Evolutionary conservation across 768 basidiomycete species (phyloP).

Genomic region (Termitomyces sp.): DNA sequence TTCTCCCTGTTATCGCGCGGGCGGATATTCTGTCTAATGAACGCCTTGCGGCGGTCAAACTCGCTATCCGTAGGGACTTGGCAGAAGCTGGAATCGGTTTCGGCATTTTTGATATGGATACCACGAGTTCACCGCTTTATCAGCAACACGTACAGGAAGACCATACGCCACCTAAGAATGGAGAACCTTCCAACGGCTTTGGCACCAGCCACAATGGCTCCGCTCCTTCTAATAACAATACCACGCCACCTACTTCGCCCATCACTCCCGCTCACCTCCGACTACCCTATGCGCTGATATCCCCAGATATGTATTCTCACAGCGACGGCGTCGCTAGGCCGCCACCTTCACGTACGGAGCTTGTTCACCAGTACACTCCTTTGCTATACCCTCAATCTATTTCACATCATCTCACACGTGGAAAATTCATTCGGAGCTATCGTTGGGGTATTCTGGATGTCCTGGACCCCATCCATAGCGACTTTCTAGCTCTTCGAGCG

Average conservation of each 20-base stretch:
- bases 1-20: slow-evolving; percentile 79
- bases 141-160: slow-evolving; percentile 40
- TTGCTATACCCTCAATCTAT: slow-evolving; percentile 33
- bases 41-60: slow-evolving; percentile 71
- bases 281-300: slow-evolving; percentile 80
- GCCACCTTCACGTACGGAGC: slow-evolving; percentile 59
- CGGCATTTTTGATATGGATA: slow-evolving; percentile 82
- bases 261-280: slow-evolving; percentile 53
- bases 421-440: slow-evolving; percentile 67
- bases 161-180: slow-evolving; percentile 38
- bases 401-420: slow-evolving; percentile 43
- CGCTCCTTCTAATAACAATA: slow-evolving; percentile 40
- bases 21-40: slow-evolving; percentile 81
- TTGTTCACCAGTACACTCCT: slow-evolving; percentile 69
- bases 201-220: slow-evolving; percentile 44
- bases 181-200: slow-evolving; percentile 51
- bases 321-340: slow-evolving; percentile 68
- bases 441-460: slow-evolving; percentile 85
- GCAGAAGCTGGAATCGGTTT: slow-evolving; percentile 85
- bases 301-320: slow-evolving; percentile 80
- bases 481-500: slow-evolving; percentile 70
- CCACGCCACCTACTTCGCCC: slow-evolving; percentile 62
- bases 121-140: slow-evolving; percentile 27
- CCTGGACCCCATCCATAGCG: slow-evolving; percentile 71
- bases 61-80: slow-evolving; percentile 74